Conservation (phyloP, 305 asterid genomes). For the Fraxinus paxiana region DNA sequence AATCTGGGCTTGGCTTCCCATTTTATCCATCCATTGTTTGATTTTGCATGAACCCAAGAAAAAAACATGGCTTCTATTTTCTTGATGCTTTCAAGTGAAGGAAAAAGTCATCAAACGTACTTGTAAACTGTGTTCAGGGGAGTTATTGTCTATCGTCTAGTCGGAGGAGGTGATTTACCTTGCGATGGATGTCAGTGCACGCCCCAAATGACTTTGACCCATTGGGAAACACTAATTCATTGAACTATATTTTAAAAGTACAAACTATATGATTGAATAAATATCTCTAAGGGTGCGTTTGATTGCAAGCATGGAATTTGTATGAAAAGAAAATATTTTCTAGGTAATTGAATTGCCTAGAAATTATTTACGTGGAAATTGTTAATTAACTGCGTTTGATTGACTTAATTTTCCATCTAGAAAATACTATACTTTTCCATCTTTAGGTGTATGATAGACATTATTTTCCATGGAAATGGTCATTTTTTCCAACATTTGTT, state of each 20-base stretch:
- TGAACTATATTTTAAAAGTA: neutral
- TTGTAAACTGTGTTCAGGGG: neutral
- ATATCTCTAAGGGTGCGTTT: neutral
- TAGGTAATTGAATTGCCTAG: neutral
- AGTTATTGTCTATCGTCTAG: neutral
- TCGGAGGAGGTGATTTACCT: neutral
- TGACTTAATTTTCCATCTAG: too few species aligned
- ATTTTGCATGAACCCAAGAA: neutral
- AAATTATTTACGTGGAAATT: too few species aligned
- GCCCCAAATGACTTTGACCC: neutral
- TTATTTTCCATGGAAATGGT: neutral
- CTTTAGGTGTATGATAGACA: neutral
- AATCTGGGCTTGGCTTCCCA: slow-evolving; percentile 1
- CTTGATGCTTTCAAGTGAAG: neutral
- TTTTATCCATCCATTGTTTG: neutral
- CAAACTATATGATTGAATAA: neutral
- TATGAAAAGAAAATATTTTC: too few species aligned
- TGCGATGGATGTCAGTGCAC: neutral
- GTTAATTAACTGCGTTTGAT: too few species aligned
- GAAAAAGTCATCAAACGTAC: neutral
- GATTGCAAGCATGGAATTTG: neutral
- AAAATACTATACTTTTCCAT: too few species aligned
- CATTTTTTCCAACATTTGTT: too few species aligned
- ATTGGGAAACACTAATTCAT: neutral
- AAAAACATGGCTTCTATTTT: neutral